These are phyloP conservation scores for Podospora didyma DNA, from an alignment of 495 filamentous ascomycete genomes.

Conservation along the genomic window DNA sequence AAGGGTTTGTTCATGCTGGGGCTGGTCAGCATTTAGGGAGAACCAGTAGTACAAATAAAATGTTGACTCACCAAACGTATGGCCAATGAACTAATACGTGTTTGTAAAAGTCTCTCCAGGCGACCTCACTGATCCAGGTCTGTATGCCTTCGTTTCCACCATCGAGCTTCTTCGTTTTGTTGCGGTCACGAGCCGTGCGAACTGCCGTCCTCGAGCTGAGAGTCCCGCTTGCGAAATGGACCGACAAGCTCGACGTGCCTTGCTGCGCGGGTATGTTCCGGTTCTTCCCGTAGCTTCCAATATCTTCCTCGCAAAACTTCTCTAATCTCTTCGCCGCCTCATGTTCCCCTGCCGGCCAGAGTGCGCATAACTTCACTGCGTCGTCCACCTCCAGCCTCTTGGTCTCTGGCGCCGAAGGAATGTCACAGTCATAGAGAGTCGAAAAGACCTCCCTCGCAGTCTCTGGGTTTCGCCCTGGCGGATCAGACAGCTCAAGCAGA, in stretches of 20 bases:
- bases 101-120: conserved; percentile 91
- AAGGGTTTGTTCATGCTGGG: conserved; percentile 88
- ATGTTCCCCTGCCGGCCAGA: conserved; percentile 81
- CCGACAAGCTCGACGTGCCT: conserved; percentile 69
- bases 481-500: conserved; percentile 55
- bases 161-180: conserved; percentile 66
- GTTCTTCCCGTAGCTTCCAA: conserved; percentile 53
- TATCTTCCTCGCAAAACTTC: conserved; percentile 67
- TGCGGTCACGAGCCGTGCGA: conserved; percentile 58
- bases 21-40: background rate
- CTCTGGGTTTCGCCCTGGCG: conserved; percentile 58
- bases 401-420: conserved; percentile 62
- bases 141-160: conserved; percentile 63
- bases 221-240: conserved; percentile 74
- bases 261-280: conserved; percentile 59
- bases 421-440: conserved; percentile 57
- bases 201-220: conserved; percentile 76
- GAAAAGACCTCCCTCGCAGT: conserved; percentile 48
- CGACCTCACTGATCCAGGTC: conserved; percentile 82
- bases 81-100: conserved; percentile 86
- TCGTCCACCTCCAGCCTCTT: conserved; percentile 61
- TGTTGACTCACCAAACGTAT: conserved; percentile 65
- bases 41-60: background rate
- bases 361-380: conserved; percentile 45
- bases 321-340: conserved; percentile 63